phyloP scores from a whole-genome alignment of 345 rosid genomes.

The Eucalyptus shirleyi region DNA sequence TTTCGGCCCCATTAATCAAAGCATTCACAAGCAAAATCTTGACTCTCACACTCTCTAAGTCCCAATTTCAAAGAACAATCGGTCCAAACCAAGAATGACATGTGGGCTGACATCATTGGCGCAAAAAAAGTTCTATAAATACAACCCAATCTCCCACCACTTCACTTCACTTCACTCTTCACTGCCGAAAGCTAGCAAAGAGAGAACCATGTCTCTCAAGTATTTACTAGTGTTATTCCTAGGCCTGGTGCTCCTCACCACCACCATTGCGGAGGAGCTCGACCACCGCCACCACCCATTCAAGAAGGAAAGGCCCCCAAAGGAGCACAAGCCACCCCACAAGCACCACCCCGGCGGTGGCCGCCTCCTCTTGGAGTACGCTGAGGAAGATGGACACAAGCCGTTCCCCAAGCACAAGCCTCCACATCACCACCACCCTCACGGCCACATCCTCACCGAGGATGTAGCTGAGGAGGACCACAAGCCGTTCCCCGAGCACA shows the following conservation, averaged over 20 bases:
- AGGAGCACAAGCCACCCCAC: background rate
- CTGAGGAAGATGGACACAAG: background rate
- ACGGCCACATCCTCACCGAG: background rate
- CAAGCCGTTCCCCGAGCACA: background rate
- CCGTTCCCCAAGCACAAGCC: conserved; percentile 6
- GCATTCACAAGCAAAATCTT: background rate
- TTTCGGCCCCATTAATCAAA: background rate
- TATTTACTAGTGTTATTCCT: background rate
- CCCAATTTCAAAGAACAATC: background rate
- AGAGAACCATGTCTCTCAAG: background rate
- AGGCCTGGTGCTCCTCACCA: background rate
- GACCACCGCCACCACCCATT: background rate
- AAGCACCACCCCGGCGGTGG: background rate
- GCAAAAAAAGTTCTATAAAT: background rate
- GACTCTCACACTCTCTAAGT: background rate
- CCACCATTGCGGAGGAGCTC: background rate
- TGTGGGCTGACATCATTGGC: background rate
- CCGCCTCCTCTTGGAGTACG: background rate
- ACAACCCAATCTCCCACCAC: background rate
- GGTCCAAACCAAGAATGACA: background rate
- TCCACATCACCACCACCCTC: background rate
- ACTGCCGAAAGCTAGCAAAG: background rate
- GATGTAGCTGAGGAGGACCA: background rate
- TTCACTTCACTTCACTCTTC: background rate
- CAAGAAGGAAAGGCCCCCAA: background rate